Conservation (phyloP, 208 protist genomes). For the Blastocrithidia nonstop region DNA sequence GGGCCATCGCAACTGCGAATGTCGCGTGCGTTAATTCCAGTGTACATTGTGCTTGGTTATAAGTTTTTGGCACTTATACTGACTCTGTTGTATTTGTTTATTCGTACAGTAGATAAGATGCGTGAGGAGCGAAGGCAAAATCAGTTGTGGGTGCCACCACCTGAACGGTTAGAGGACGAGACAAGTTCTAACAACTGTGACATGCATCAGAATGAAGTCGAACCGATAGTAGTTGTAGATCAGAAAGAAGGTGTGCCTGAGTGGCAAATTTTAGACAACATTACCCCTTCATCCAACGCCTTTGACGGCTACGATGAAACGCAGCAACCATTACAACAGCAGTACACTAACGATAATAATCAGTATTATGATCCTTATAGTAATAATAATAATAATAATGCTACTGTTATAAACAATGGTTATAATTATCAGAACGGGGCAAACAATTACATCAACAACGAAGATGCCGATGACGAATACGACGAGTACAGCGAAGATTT, state of each 20-base stretch:
- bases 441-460: constrained; percentile 4
- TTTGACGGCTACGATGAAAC: too few species aligned
- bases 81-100: constrained; percentile 41
- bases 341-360: neutral
- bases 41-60: constrained; percentile 57
- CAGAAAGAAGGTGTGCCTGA: too few species aligned
- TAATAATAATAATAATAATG: constrained; percentile 7
- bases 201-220: too few species aligned
- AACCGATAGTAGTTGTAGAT: too few species aligned
- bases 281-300: too few species aligned
- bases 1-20: constrained; percentile 22
- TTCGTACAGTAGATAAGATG: constrained; percentile 8
- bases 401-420: too few species aligned
- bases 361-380: neutral
- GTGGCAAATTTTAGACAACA: neutral
- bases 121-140: constrained; percentile 21
- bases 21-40: constrained; percentile 38
- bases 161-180: constrained; percentile 5
- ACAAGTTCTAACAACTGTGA: neutral
- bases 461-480: constrained; percentile 5
- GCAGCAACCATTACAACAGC: neutral
- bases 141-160: constrained; percentile 21
- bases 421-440: constrained; percentile 9
- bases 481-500: constrained; percentile 48
- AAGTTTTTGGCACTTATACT: constrained; percentile 45